Evolutionary conservation across 192 early-diverging fungal genomes (phyloP), one percentile per base, ranked within the genome.

Genomic region (Linnemannia elongata): DNA sequence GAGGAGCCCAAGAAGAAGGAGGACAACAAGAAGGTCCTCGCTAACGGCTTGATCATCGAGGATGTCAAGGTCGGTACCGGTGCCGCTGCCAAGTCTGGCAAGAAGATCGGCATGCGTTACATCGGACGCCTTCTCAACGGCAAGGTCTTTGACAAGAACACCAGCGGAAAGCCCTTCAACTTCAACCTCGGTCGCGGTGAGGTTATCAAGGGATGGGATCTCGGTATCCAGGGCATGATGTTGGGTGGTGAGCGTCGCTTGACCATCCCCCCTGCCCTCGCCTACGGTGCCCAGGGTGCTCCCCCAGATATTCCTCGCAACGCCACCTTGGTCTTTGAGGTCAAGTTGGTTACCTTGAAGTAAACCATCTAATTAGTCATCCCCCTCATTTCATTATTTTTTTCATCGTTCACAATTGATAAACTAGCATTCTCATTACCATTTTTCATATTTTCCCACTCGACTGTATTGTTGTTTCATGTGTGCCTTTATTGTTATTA

Each of bases 181-280:
- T 98, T 99, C 93, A 92, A 92, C 70, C 91, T 99, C 49, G 97
- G 97, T 38, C 89, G 89, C 33, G 94, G 95, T 81, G 97, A 99
- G 89, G 98, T 99, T 75, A 99, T 99, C 90, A 96, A 96, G 89
- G 98, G 97, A 72, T 98, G 97, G 98, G 98, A 99, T 90, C 81
- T 94, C 24, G 98, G 98, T 74, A 90, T 96, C 75, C 87, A 89
- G 18, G 97, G 97, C 42, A 98, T 99, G 98, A 93, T 93, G 89
- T 92, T 96, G 75, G 98, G 98, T 76, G 97, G 96, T 77, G 94
- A 95, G 85, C 94, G 97, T 74, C 95, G 97, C 69, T 89, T 99
- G 76, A 97, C 95, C 42, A 98, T 98, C 78, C 97, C 98, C 47
- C 91, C 97, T 52, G 88, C 91, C 36, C 89, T 95, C 35, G 94